These are phyloP conservation scores for Candida saitoana DNA, from an alignment of 805 yeast genomes.

Conservation along the genomic window DNA sequence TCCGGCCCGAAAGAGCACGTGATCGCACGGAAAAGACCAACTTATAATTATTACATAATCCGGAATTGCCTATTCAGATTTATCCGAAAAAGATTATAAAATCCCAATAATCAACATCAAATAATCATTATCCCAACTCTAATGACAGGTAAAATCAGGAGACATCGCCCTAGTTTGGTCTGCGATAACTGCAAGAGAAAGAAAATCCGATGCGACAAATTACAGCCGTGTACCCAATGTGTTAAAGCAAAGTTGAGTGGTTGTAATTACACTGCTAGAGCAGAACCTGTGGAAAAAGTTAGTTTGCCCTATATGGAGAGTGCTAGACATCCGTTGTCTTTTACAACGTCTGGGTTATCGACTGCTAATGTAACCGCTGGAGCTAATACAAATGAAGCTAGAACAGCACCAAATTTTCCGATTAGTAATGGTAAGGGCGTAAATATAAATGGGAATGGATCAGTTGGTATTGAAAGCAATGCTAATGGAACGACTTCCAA, in stretches of 20 bases:
- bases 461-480: neutral
- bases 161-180: slow-evolving; percentile 35
- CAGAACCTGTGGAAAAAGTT: neutral
- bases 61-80: no score
- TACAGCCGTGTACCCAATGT: slow-evolving; percentile 32
- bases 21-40: no score
- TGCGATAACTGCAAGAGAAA: slow-evolving; percentile 29
- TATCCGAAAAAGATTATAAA: no score
- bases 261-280: slow-evolving; percentile 5
- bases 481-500: neutral
- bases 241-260: slow-evolving; percentile 21
- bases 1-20: no score
- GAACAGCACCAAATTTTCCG: no score
- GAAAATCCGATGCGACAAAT: slow-evolving; percentile 33
- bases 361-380: no score
- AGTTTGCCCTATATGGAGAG: slow-evolving; percentile 15
- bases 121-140: no score
- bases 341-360: no score
- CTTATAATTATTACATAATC: no score
- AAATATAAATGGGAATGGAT: neutral
- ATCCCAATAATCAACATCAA: no score
- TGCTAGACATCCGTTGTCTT: slow-evolving; percentile 17
- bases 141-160: slow-evolving; percentile 12
- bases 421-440: neutral
- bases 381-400: no score